Evolutionary conservation across 1,139 yeast genomes (phyloP), one percentile per base, ranked within the genome.

Genomic region (Lodderomyces beijingensis): DNA sequence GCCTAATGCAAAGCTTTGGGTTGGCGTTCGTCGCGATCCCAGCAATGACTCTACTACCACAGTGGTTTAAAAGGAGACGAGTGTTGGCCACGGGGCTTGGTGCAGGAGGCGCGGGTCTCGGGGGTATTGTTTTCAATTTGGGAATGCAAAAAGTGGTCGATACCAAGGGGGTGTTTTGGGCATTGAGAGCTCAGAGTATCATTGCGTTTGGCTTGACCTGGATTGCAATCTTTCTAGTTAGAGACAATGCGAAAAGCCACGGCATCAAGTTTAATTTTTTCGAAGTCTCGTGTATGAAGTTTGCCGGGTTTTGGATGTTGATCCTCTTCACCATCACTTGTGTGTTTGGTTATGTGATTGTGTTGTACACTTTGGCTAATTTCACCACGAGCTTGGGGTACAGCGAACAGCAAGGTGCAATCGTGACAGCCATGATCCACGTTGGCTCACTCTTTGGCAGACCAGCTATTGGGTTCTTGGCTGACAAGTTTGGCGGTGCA

Each of bases 61-160:
- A 74, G 41, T 80, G 73, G 57, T 80, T 79, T 52, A 59, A 69
- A 39, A 65, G 59, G 39, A 67, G 59, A 38, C 62, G 83, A 37
- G 75, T 79, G 0, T 51, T 77, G 17, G 86, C 82, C 1, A 54
- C 68, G 9, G 81, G 84, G 3, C 42, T 79, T 2, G 71, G 75
- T 0, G 67, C 79, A 0, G 69, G 78, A 1, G 85, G 86, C 0
- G 68, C 82, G 1, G 78, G 83, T 6, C 53, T 70, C 5, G 88
- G 86, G 1, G 87, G 87, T 2, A 66, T 80, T 37, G 55, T 59
- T 4, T 73, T 57, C 40, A 62, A 56, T 35, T 46, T 62, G 36
- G 65, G 55, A n/a, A 59, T 62, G 65, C 63, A 62, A 38, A 49
- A 46, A 28, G 49, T 63, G 7, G 55, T 58, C n/a, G 48, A 59